phyloP scores from a whole-genome alignment of 768 basidiomycete genomes.

The Boletellus emodensis region DNA sequence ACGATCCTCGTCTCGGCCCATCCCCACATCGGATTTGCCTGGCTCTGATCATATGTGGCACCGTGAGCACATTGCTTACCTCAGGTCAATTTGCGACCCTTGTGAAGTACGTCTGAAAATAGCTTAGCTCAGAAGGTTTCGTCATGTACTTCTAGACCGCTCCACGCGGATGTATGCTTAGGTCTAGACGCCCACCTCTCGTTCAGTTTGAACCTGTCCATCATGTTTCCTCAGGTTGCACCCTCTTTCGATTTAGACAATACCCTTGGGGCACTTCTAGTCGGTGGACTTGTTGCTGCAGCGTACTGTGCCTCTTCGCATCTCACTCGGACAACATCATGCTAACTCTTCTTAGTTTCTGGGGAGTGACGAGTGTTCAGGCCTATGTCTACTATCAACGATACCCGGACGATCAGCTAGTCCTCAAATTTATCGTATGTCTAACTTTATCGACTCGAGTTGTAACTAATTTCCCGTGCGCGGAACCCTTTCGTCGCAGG shows the following conservation, averaged over 20 bases:
- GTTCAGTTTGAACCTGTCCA: neutral
- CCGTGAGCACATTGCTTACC: no score
- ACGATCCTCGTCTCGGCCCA: no score
- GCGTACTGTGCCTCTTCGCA: conserved; percentile 38
- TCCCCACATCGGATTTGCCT: no score
- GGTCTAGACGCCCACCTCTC: no score
- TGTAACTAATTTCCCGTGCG: conserved; percentile 34
- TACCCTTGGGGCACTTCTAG: conserved; percentile 52
- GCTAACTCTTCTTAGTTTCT: conserved; percentile 38
- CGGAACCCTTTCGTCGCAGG: conserved; percentile 27
- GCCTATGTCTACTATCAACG: conserved; percentile 47
- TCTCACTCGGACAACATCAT: neutral
- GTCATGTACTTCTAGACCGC: no score
- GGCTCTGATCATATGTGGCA: no score
- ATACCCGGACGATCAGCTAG: conserved; percentile 30
- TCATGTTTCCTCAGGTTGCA: neutral
- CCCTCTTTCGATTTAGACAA: conserved; percentile 32
- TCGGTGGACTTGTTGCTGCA: conserved; percentile 55
- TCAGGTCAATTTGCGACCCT: no score
- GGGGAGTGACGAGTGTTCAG: conserved; percentile 53
- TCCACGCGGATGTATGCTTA: no score
- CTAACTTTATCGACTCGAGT: neutral
- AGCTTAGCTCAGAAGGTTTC: no score
- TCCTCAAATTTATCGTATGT: conserved; percentile 38
- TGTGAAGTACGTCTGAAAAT: no score